Base-by-base conservation (phyloP, 192 early-diverging fungal genomes). In the Dispira simplex region DNA sequence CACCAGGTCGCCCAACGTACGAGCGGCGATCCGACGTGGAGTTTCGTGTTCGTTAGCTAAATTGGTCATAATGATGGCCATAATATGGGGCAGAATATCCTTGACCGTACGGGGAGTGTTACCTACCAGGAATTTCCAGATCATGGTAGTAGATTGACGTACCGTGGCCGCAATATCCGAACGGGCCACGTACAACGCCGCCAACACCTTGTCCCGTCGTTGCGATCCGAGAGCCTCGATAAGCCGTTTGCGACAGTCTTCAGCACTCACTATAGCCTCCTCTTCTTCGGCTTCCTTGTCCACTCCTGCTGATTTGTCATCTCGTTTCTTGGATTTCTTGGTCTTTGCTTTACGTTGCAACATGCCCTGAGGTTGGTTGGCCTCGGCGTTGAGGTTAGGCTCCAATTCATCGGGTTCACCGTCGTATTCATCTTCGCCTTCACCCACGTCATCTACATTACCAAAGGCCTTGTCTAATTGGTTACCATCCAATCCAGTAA, bases 101-200 rank as follows among this genome's bases (percentile, higher is more conserved):
- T 92, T 93, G 65, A 98, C 78, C 8, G 94, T 95, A 52, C 94
- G 85, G 62, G 97, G 97, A 63, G 95, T 99, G 74, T 99, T 97
- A 71, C 75, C 79, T 18, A 98, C 94, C 65, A 99, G 79, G 57
- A 81, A 77, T 81, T 98, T 98, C 97, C 97, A 99, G 28, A 99
- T 94, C 51, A 81, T 77, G 49, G 95, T 73, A 51, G 92, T 76
- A 57, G 88, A 77, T 71, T 96, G 92, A 39, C 96, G 84, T 59
- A 98, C 94, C 72, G 90, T 79, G 23, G 76, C 78, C 51, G 76
- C 77, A 46, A 79, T 67, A 70, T 99, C 96, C 64, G 80, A 84
- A 63, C 95, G 83, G 43, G 91, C 85, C 75, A 99, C 92, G 67
- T 97, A 99, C 64, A 99, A 67, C 27, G 90, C 81, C 1, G 97